These are phyloP conservation scores for Hygrocybe punicea DNA, from an alignment of 768 basidiomycete genomes.

Conservation along the genomic window DNA sequence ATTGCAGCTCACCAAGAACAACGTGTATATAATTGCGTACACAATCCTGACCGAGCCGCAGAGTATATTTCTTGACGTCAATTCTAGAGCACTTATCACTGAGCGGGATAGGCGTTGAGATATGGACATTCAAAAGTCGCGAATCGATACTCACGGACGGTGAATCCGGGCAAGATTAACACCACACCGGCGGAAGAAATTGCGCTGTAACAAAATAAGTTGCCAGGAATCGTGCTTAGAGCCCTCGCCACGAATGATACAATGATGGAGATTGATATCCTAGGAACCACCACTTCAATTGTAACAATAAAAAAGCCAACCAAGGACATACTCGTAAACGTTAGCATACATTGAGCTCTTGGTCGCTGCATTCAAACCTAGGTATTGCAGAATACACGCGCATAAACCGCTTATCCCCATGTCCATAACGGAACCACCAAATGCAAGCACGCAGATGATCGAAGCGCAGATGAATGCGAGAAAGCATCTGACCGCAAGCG, in stretches of 20 bases:
- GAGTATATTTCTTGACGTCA: constrained; percentile 77
- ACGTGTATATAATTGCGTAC: constrained; percentile 81
- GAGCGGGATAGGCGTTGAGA: neutral
- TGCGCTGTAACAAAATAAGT: constrained; percentile 84
- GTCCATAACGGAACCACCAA: constrained; percentile 77
- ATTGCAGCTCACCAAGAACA: constrained; percentile 59
- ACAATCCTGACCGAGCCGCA: constrained; percentile 81
- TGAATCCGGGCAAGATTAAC: constrained; percentile 86
- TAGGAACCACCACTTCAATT: constrained; percentile 26
- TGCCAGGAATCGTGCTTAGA: constrained; percentile 68
- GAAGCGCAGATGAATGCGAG: constrained; percentile 76
- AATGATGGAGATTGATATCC: constrained; percentile 80
- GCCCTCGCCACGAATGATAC: constrained; percentile 81
- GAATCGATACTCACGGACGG: constrained; percentile 53
- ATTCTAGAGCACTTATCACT: constrained; percentile 77
- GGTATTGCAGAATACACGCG: constrained; percentile 68
- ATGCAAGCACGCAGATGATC: constrained; percentile 78
- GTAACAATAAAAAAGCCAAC: neutral
- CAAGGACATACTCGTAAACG: constrained; percentile 78
- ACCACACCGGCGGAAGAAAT: constrained; percentile 88
- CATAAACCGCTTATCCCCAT: constrained; percentile 77
- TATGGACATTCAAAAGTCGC: neutral
- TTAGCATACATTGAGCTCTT: constrained; percentile 92
- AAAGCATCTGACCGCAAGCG: constrained; percentile 60
- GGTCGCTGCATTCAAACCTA: constrained; percentile 77